These are phyloP conservation scores for Populus trichocarpa DNA, from an alignment of 441 rosid species.

Conservation along the genomic window DNA sequence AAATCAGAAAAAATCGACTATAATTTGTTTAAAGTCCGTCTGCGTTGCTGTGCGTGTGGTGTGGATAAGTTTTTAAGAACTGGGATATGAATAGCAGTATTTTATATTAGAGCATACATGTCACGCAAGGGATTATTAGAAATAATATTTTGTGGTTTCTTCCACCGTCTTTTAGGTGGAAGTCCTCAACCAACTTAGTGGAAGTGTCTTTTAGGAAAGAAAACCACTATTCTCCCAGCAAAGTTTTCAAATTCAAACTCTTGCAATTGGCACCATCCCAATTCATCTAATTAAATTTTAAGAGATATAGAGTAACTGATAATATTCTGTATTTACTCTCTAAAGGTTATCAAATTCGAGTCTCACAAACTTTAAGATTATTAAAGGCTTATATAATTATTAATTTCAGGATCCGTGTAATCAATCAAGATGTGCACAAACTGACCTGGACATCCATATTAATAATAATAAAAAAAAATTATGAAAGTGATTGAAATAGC, in stretches of 20 bases:
- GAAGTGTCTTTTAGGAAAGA: not conserved
- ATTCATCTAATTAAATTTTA: not conserved
- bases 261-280: constrained; percentile 15
- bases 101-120: not conserved
- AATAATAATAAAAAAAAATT: not conserved
- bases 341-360: too few species aligned
- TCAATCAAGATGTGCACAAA: too few species aligned
- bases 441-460: too few species aligned
- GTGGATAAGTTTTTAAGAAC: too few species aligned
- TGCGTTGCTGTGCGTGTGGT: too few species aligned
- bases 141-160: not conserved
- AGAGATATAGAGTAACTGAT: too few species aligned
- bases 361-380: rapidly evolving
- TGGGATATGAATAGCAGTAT: too few species aligned
- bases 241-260: not conserved
- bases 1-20: too few species aligned
- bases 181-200: not conserved
- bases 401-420: too few species aligned
- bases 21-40: too few species aligned
- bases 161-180: not conserved
- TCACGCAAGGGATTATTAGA: not conserved
- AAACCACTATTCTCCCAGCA: not conserved
- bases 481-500: constrained; percentile 29
- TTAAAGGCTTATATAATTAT: too few species aligned
- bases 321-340: rapidly evolving